Evolutionary conservation across 2,329 filamentous ascomycete genomes (phyloP).

Genomic region (Arthroderma uncinatum): DNA sequence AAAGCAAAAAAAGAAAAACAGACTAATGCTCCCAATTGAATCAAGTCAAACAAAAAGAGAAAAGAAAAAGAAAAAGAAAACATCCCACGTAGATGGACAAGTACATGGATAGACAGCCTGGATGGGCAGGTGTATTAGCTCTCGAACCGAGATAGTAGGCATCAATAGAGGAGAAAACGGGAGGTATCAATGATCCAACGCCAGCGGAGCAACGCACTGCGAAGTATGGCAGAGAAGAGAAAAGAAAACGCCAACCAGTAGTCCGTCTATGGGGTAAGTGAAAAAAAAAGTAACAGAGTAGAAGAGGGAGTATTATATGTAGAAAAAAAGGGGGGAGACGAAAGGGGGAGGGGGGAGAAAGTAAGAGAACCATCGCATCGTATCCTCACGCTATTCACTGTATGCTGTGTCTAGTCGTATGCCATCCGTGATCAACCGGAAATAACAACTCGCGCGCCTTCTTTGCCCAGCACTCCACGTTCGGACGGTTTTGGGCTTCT

Average conservation of each 20-base stretch:
- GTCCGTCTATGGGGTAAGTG: not conserved
- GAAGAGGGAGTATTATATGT: constrained; percentile 3
- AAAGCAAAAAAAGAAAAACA: not conserved
- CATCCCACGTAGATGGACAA: not conserved
- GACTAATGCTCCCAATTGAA: not conserved
- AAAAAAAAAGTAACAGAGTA: not conserved
- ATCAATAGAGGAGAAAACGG: not conserved
- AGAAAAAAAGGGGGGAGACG: not conserved
- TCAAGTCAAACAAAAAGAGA: not conserved
- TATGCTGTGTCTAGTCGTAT: not conserved
- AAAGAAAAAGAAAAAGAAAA: not conserved
- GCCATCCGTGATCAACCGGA: constrained; percentile 28
- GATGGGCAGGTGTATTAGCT: not conserved
- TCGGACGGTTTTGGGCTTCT: constrained; percentile 92
- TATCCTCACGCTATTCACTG: not conserved
- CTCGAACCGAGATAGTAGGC: not conserved
- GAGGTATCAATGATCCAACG: not conserved
- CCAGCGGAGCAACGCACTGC: not conserved
- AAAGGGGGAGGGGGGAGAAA: not conserved
- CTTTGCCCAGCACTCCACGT: constrained; percentile 84
- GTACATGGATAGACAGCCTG: not conserved
- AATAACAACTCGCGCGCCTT: constrained; percentile 76
- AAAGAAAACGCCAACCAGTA: not conserved
- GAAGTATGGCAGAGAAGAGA: not conserved
- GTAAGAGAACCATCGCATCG: not conserved